Evolutionary conservation across 192 early-diverging fungal species (phyloP).

Genomic region (Dispira simplex): DNA sequence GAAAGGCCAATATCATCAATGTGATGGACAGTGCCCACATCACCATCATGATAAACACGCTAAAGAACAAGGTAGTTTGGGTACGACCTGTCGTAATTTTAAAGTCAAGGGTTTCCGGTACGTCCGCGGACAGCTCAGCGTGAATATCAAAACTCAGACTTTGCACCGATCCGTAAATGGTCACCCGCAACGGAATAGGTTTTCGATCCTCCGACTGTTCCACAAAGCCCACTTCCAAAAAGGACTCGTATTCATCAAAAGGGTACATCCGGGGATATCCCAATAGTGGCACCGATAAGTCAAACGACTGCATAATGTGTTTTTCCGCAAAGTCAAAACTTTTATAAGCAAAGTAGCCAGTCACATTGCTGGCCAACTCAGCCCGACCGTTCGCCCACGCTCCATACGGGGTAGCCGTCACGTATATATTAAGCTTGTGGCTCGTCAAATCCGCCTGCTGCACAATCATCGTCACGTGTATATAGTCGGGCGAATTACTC

Average conservation of each 20-base stretch:
- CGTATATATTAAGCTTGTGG: slow-evolving; percentile 1
- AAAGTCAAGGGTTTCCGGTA: neutral
- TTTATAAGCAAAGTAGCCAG: slow-evolving; percentile 4
- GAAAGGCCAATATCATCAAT: slow-evolving; percentile 2
- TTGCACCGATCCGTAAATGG: slow-evolving; percentile 11
- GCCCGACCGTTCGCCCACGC: neutral
- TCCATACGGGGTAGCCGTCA: slow-evolving; percentile 2
- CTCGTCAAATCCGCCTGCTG: slow-evolving; percentile 2
- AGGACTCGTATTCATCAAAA: slow-evolving; percentile 4
- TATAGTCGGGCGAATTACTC: slow-evolving; percentile 2
- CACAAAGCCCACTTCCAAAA: neutral
- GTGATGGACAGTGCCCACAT: slow-evolving; percentile 6
- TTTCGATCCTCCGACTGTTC: neutral
- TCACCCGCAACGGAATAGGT: slow-evolving; percentile 6
- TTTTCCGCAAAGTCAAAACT: neutral
- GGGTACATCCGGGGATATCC: slow-evolving; percentile 9
- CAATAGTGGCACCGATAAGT: neutral
- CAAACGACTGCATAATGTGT: slow-evolving; percentile 1
- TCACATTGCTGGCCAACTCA: slow-evolving; percentile 2
- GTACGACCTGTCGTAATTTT: slow-evolving; percentile 1
- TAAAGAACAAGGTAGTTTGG: slow-evolving; percentile 7
- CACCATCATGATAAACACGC: slow-evolving; percentile 4
- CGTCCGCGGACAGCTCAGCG: neutral
- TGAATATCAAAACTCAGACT: neutral
- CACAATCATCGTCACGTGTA: neutral